Evolutionary conservation across 2,329 filamentous ascomycete species (phyloP).

Genomic region (Ceratocystis lukuohia): DNA sequence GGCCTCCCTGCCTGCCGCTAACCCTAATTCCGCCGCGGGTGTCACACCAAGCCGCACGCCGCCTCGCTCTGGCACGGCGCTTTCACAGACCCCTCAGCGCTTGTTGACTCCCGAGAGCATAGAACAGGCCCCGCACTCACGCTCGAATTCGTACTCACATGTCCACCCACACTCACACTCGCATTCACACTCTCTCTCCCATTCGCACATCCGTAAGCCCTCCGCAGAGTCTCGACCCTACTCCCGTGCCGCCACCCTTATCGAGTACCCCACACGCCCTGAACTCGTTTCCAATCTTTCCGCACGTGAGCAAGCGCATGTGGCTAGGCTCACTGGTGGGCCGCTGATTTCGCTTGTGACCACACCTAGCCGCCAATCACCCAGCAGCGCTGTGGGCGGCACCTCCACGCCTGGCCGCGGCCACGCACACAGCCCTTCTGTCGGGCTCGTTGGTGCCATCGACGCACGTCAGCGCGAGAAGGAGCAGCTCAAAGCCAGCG

Average conservation of each 20-base stretch:
- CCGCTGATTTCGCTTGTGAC: constrained; percentile 53
- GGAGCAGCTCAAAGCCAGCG: constrained; percentile 50
- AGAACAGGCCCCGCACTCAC: constrained; percentile 3
- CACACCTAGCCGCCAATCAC: background rate
- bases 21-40: background rate
- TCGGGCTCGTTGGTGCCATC: constrained; percentile 64
- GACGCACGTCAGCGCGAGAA: constrained; percentile 68
- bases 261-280: constrained; percentile 41
- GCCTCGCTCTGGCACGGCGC: constrained; percentile 3
- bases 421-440: background rate
- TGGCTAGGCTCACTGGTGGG: constrained; percentile 68
- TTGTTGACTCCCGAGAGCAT: constrained; percentile 17
- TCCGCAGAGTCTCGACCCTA: constrained; percentile 30
- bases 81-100: constrained; percentile 10
- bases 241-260: constrained; percentile 36
- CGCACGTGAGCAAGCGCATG: constrained; percentile 75
- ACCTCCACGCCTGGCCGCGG: constrained; percentile 23
- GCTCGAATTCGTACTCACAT: constrained; percentile 2
- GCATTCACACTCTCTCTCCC: constrained; percentile 27
- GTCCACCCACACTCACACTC: background rate
- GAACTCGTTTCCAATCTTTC: constrained; percentile 53
- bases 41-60: constrained; percentile 7
- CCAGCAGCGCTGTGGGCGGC: background rate
- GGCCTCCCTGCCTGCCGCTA: background rate
- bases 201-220: constrained; percentile 34